A percentile compares a stretch with the other conserved stretches of the same genome.
phyloP scores from a whole-genome alignment of 2,329 filamentous ascomycete genomes.

The Pseudogymnoascus destructans region DNA sequence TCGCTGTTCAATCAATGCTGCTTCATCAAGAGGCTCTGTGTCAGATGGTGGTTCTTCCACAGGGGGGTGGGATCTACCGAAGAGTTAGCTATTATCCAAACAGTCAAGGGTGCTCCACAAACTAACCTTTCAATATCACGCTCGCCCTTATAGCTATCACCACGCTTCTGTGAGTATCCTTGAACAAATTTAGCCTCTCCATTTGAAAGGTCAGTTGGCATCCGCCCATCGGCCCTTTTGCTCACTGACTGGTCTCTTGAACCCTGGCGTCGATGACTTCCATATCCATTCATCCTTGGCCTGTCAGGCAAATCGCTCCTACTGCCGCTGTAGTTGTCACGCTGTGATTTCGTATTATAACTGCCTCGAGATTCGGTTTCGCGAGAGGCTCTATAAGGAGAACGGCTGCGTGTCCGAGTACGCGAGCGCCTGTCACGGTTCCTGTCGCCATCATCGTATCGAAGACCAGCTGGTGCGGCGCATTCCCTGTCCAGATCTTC shows the following conservation, averaged over 20 bases:
- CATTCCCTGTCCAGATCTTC: conserved; percentile 40
- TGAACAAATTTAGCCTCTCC: conserved; percentile 55
- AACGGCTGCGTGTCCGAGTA: conserved; percentile 39
- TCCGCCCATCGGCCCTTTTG: conserved; percentile 47
- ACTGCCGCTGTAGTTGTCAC: background rate
- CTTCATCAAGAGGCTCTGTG: conserved; percentile 59
- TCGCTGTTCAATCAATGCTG: conserved; percentile 70
- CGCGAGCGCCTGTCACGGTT: conserved; percentile 41
- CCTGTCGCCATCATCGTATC: conserved; percentile 38
- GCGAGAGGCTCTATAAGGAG: conserved; percentile 32
- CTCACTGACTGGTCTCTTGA: conserved; percentile 47
- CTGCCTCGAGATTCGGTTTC: conserved; percentile 17
- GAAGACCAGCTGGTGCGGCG: conserved; percentile 23
- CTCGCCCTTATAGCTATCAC: conserved; percentile 23
- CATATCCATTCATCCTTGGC: conserved; percentile 22
- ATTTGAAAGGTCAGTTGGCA: conserved; percentile 45
- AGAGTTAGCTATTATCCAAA: background rate
- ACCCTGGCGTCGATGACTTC: conserved; percentile 35
- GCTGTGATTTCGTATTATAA: conserved; percentile 14
- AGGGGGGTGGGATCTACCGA: conserved; percentile 24
- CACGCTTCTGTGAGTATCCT: conserved; percentile 42
- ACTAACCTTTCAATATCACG: conserved; percentile 9
- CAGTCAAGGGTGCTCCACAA: conserved; percentile 11
- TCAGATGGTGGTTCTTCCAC: conserved; percentile 33
- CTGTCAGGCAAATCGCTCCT: conserved; percentile 12